These are phyloP conservation scores for Endocalyx cinctus DNA, from an alignment of 2,329 filamentous ascomycete species.

Conservation along the genomic window DNA sequence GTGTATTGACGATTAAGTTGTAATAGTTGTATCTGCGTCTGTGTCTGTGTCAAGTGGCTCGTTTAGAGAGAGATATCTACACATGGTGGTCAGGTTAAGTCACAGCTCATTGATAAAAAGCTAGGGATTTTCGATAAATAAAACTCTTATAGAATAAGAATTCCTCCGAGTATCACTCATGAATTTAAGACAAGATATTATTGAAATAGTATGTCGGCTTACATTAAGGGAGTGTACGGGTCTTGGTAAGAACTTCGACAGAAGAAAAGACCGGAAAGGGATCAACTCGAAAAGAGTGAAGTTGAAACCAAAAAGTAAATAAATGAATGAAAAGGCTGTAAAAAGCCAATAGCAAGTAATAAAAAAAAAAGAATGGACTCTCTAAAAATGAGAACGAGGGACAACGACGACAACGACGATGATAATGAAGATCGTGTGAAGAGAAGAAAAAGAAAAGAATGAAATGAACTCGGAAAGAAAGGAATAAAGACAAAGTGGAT, in stretches of 20 bases:
- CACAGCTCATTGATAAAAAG: slow-evolving; percentile 2
- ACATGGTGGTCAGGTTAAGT: too few species aligned
- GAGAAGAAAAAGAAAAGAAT: slow-evolving; percentile 23
- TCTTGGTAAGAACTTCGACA: too few species aligned
- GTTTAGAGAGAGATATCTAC: too few species aligned
- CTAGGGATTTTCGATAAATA: slow-evolving; percentile 13
- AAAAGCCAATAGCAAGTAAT: slow-evolving; percentile 25
- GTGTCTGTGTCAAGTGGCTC: too few species aligned
- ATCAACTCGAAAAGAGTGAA: slow-evolving; percentile 45
- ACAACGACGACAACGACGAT: slow-evolving; percentile 29
- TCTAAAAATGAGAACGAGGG: slow-evolving; percentile 23
- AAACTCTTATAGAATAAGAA: slow-evolving; percentile 7
- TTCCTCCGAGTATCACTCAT: slow-evolving; percentile 27
- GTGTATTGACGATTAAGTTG: too few species aligned
- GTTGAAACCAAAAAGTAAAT: slow-evolving; percentile 36
- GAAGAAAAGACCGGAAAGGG: slow-evolving; percentile 41
- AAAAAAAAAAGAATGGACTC: slow-evolving; percentile 24
- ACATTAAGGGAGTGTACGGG: too few species aligned
- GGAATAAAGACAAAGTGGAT: slow-evolving; percentile 17
- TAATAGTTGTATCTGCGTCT: too few species aligned
- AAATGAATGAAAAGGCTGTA: slow-evolving; percentile 32
- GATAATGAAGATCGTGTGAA: slow-evolving; percentile 26
- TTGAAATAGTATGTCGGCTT: too few species aligned
- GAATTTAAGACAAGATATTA: slow-evolving; percentile 12
- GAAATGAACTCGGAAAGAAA: slow-evolving; percentile 10